Evolutionary conservation across 768 basidiomycete genomes (phyloP).

Genomic region (Lanmaoa rubissima): DNA sequence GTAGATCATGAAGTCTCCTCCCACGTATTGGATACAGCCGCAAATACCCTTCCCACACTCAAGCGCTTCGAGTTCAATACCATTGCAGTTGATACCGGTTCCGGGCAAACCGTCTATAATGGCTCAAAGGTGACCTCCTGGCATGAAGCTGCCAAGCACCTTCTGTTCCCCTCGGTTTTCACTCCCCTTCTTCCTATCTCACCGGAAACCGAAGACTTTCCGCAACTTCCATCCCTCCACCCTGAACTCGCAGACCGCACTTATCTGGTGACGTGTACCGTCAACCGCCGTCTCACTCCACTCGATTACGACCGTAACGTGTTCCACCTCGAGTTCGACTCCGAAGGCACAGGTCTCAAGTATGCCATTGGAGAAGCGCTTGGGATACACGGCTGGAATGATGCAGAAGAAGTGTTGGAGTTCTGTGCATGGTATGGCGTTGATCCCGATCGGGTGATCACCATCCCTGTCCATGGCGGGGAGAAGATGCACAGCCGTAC

Average conservation of each 20-base stretch:
- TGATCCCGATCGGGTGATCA: conserved; percentile 74
- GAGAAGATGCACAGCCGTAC: conserved; percentile 85
- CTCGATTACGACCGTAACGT: conserved; percentile 97
- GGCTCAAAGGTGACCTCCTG: conserved; percentile 64
- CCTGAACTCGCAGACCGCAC: conserved; percentile 89
- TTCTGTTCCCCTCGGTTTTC: conserved; percentile 85
- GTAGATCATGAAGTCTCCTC: conserved; percentile 14
- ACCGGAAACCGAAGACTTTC: conserved; percentile 40
- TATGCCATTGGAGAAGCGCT: conserved; percentile 97
- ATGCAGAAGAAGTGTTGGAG: conserved; percentile 78
- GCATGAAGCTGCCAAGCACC: conserved; percentile 85
- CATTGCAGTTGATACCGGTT: conserved; percentile 61
- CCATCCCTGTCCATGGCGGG: conserved; percentile 69
- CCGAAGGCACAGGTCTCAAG: conserved; percentile 86
- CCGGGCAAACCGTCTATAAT: conserved; percentile 57
- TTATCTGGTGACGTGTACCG: conserved; percentile 88
- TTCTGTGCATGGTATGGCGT: conserved; percentile 94
- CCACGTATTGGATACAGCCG: conserved; percentile 20
- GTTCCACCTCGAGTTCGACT: conserved; percentile 97
- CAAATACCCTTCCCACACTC: conserved; percentile 33
- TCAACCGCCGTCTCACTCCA: conserved; percentile 94
- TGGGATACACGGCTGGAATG: conserved; percentile 98
- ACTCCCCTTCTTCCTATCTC: conserved; percentile 42
- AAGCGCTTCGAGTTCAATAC: conserved; percentile 73
- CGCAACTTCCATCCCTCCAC: conserved; percentile 68